A percentile compares a stretch with the other conserved stretches of the same genome.
These are phyloP conservation scores for Cladosporium cucumerinum DNA, from an alignment of 2,329 filamentous ascomycete genomes.

Conservation along the genomic window DNA sequence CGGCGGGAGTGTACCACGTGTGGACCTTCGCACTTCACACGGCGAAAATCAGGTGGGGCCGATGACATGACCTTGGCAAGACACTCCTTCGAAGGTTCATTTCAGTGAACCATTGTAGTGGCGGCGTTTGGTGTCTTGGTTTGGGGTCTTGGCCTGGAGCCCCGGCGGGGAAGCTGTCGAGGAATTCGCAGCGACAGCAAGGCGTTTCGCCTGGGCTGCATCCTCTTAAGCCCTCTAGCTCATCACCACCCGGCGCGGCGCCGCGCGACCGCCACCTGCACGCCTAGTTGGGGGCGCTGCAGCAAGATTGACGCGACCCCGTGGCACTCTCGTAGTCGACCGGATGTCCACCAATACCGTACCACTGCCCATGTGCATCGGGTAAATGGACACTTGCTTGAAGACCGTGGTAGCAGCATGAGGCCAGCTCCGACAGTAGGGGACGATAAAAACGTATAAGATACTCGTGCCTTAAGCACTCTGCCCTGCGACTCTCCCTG, in stretches of 20 bases:
- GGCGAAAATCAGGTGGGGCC: constrained; percentile 4
- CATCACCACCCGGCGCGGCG: neutral
- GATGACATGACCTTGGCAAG: neutral
- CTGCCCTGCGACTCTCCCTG: neutral
- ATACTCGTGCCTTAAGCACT: constrained; percentile 6
- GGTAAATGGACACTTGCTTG: neutral
- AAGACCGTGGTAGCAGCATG: neutral
- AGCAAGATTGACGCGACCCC: neutral
- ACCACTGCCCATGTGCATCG: neutral
- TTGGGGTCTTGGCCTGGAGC: constrained; percentile 1
- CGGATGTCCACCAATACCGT: constrained; percentile 2
- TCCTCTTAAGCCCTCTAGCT: neutral
- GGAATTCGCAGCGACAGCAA: neutral
- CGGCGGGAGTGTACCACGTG: neutral
- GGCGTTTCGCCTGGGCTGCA: neutral
- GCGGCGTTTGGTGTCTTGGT: neutral
- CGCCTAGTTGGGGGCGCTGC: neutral
- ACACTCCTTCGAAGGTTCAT: neutral
- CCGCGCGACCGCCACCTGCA: neutral
- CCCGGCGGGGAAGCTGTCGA: neutral
- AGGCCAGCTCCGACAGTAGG: neutral
- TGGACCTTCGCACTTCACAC: neutral
- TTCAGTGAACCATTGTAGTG: neutral
- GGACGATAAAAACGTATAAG: neutral
- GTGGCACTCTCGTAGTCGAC: neutral